These are phyloP conservation scores for Suillus spraguei DNA, from an alignment of 768 basidiomycete genomes.

Conservation along the genomic window DNA sequence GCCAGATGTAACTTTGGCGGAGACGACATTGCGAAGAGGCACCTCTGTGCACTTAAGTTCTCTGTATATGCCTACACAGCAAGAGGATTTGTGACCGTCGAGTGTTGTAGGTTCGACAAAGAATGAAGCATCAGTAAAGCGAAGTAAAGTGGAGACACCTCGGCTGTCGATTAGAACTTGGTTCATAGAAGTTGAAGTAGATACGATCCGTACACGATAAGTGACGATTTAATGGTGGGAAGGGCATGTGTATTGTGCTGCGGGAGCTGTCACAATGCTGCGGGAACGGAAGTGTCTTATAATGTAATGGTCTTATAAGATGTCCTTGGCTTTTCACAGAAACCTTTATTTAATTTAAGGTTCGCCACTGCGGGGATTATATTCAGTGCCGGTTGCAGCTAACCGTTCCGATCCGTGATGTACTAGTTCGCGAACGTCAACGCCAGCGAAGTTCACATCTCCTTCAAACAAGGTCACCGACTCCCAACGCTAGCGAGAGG, in stretches of 20 bases:
- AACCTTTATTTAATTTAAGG: no score
- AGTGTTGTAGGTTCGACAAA: slow-evolving; percentile 23
- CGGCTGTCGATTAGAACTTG: slow-evolving; percentile 15
- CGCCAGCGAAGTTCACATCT: no score
- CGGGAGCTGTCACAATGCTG: background rate
- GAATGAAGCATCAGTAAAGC: slow-evolving; percentile 30
- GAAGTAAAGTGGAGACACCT: slow-evolving; percentile 25
- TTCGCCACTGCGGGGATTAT: no score
- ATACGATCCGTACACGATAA: background rate
- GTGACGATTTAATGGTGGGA: background rate
- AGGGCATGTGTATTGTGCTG: background rate
- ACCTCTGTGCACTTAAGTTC: slow-evolving; percentile 26
- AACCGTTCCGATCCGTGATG: no score
- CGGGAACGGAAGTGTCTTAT: background rate
- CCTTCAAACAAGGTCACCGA: no score
- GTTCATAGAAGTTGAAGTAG: background rate
- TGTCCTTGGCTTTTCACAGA: no score
- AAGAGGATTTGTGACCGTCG: slow-evolving; percentile 11
- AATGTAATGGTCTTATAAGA: background rate
- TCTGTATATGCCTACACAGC: slow-evolving; percentile 11
- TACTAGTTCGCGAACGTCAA: no score
- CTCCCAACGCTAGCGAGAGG: no score
- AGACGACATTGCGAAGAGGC: slow-evolving; percentile 56
- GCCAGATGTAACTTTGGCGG: slow-evolving; percentile 42
- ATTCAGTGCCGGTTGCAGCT: no score